These are phyloP conservation scores for Hygrophorus russula DNA, from an alignment of 768 basidiomycete genomes.

Conservation along the genomic window DNA sequence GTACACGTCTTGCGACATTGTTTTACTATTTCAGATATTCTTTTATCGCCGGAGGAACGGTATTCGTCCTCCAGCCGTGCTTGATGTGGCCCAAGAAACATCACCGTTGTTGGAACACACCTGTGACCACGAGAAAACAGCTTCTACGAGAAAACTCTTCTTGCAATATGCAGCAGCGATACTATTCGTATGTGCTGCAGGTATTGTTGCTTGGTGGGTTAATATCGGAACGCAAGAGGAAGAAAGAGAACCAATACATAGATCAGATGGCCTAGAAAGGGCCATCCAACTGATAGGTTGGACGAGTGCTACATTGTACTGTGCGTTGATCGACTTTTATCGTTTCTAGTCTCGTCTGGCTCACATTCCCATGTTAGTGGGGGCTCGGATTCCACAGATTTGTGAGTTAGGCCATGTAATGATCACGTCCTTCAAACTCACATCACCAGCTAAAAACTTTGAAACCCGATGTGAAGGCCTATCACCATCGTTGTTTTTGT, in stretches of 20 bases:
- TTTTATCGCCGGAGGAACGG: conserved; percentile 67
- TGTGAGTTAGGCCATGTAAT: conserved; percentile 32
- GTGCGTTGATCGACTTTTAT: conserved; percentile 33
- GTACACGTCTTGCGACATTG: conserved; percentile 82
- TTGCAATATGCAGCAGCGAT: conserved; percentile 30
- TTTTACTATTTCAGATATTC: conserved; percentile 77
- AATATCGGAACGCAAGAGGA: conserved; percentile 29
- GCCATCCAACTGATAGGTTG: conserved; percentile 76
- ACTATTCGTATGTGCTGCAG: conserved; percentile 59
- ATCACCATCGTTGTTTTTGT: conserved; percentile 89
- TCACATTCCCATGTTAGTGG: conserved; percentile 31
- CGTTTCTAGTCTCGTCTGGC: conserved; percentile 7
- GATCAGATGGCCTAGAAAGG: conserved; percentile 29
- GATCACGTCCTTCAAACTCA: neutral
- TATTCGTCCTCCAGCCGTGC: neutral
- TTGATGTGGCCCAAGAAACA: conserved; percentile 19
- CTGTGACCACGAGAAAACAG: neutral
- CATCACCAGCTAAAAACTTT: conserved; percentile 62
- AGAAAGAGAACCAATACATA: conserved; percentile 12
- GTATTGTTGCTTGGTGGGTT: conserved; percentile 55
- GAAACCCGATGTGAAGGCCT: conserved; percentile 88
- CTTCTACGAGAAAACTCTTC: conserved; percentile 18
- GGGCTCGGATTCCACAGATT: conserved; percentile 80
- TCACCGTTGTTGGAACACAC: conserved; percentile 21
- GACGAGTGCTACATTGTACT: conserved; percentile 71